Evolutionary conservation across 1,284 basidiomycete genomes (phyloP), one percentile per base, ranked within the genome.

Genomic region (Grifola frondosa): DNA sequence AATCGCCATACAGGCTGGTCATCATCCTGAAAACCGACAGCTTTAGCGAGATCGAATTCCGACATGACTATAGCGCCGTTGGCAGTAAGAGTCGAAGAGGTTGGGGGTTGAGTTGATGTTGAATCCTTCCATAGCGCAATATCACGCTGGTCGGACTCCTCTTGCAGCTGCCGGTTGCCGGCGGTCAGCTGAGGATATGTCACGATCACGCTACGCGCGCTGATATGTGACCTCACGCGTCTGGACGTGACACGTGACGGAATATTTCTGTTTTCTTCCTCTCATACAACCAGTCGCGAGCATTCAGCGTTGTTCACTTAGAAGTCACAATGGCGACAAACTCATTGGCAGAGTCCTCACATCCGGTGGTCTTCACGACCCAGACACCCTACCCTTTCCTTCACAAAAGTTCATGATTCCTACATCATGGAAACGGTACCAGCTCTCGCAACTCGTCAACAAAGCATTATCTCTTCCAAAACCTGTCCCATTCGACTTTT

Each of bases 391-490:
- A 95, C 66, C 77, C 81, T 11, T 81, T 99, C 96, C 95, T 0
- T 74, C 84, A 1, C 89, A 93, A 62, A 95, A 93, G 59, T 98
- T 95, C 65, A 88, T 98, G 81, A 88, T 99, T 19, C 96, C 96
- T 0, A 73, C 84, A 2, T 74, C 81, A 64, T 99, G 95, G 95
- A 81, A 80, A 44, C 84, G 95, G 13, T 97, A 90, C 63, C 96
- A 98, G 61, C 86, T 99, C n/a, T 98, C 95, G 0, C 94, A 97
- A 52, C 84, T 98, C 35, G 86, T 99, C 54, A 99, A 99, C 73
- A 96, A 97, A 61, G 90, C 96, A 1, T 75, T 99, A 13, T 77
- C 79, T 1, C 78, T 92, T 10, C 59, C 76, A 0, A 76, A 78
- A 38, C 82, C 91, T 0, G 74, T 97, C 1, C 96, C 95, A 0